Base-by-base conservation (phyloP, 495 filamentous ascomycete species). In the Penicillium arizonense region DNA sequence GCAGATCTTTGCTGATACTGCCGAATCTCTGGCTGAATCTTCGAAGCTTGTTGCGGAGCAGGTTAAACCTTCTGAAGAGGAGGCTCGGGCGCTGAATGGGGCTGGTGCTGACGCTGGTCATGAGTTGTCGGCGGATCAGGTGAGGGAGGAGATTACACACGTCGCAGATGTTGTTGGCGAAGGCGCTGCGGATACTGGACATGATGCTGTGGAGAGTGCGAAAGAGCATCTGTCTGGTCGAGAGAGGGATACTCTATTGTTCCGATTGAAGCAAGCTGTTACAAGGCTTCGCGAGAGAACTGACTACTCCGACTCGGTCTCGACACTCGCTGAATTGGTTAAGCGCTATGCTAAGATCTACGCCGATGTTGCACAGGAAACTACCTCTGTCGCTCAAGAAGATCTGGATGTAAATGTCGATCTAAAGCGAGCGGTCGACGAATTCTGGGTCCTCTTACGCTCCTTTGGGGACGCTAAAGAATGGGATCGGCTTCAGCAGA, bases 1-100 rank as follows among this genome's bases (percentile, higher is more conserved):
- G 8, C 88, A 96, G 64, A 84, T 97, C 23, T 93, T 97, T 62
- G 82, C 82, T 50, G 92, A 96, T 57, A 91, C 93, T 2, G 89
- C 90, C 0, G 85, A 89, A 41, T 86, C 85, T 0, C 62, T 94
- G 9, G 90, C 91, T 2, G 75, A 79, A 28, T 82, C 83, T 6
- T 90, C 90, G 0, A 81, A 85, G 44, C 77, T 89, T 55, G 86
- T 86, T 4, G 90, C 82, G 5, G 82, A 89, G 63, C 74, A 87
- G 46, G 61, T 91, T 7, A 82, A 87, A 48, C 90, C 90, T 1
- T 84, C 85, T 0, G 48, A 78, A 13, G 75, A 81, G 35, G 84
- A 91, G 24, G 72, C 80, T 42, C 68, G 83, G 24, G 69, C 76
- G 0, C 45, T 89, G 34, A 73, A 81, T 52, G 68, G 86, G 16